A percentile compares a stretch with the other conserved stretches of the same genome.
Conservation (phyloP, 2,329 filamentous ascomycete species). For the Stenocarpella maydis region DNA sequence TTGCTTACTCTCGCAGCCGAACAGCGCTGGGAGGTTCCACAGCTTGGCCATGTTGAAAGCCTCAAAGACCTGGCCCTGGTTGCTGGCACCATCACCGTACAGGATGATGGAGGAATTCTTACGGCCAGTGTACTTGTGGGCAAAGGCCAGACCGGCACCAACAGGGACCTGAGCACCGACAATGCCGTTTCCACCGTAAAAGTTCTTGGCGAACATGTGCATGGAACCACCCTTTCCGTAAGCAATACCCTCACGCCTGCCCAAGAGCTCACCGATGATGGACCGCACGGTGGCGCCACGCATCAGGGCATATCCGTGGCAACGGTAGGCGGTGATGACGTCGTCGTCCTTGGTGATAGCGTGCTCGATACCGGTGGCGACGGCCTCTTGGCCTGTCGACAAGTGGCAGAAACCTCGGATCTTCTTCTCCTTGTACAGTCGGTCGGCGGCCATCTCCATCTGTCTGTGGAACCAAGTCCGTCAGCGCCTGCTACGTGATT, state of each 20-base stretch:
- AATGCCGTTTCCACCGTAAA: conserved; percentile 99
- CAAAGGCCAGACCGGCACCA: conserved; percentile 94
- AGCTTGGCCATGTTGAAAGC: conserved; percentile 99
- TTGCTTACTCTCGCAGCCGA: conserved; percentile 94
- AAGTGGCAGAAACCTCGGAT: conserved; percentile 99
- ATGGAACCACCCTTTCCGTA: conserved; percentile 99
- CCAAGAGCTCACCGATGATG: conserved; percentile 95
- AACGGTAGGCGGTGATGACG: conserved; percentile 97
- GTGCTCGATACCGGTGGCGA: conserved; percentile 96
- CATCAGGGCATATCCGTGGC: conserved; percentile 98
- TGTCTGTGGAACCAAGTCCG: conserved; percentile 66
- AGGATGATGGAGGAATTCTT: conserved; percentile 88
- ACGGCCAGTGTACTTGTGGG: conserved; percentile 90
- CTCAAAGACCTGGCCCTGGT: conserved; percentile 99
- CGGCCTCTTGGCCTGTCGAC: conserved; percentile 97
- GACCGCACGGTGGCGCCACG: conserved; percentile 88
- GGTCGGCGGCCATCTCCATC: conserved; percentile 99
- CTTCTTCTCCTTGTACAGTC: conserved; percentile 99
- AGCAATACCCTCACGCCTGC: conserved; percentile 93
- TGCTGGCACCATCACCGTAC: conserved; percentile 97
- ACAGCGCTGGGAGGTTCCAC: conserved; percentile 94
- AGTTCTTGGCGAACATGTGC: conserved; percentile 99
- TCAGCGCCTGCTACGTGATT: conserved; percentile 28
- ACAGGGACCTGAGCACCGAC: conserved; percentile 98
- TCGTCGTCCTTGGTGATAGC: conserved; percentile 92